Evolutionary conservation across 2,329 filamentous ascomycete genomes (phyloP), one percentile per base, ranked within the genome.

Genomic region (Fusarium burgessii): DNA sequence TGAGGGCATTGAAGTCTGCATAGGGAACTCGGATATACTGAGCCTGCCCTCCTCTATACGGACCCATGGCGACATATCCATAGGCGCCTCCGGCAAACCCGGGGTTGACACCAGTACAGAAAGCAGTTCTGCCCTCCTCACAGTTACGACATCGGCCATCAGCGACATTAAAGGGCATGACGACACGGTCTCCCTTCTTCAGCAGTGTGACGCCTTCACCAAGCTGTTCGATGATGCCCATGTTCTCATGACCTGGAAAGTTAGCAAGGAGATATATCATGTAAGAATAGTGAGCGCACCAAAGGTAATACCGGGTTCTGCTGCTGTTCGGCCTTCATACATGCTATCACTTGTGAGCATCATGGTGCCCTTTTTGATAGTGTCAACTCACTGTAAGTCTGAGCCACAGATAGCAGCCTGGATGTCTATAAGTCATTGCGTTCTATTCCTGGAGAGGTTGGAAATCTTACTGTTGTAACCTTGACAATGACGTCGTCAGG

Each of bases 311-410:
- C 89, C 89, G 2, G 85, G 79, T 74, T 91, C 83, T 7, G 89
- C 89, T 9, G 89, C 88, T 1, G 89, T 91, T 56, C 89, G 80
- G 3, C 89, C 90, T 77, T 91, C 88, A 64, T 92, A 92, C 88
- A 90, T 90, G 77, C 79, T 89, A 64, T 77, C 8, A 41, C 55
- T 15, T 69, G 66, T 72, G 7, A 71, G 59, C 47, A 29, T 33
- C 6, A 7, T 29, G 8, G 29, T 29, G 7, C 29, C 4, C 5
- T 9, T 9, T 54, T 27, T 5, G 10, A n/a, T 14, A 4, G 2
- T 32, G 17, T 13, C 13, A 40, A 60, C 80, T 76, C 78, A 80
- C 78, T 85, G 83, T 49, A 86, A 74, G 59, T 86, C 84, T 1
- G 85, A 87, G 14, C 87, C 87, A 73, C 87, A 88, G 50, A 89